phyloP scores from a whole-genome alignment of 1,284 basidiomycete genomes.

The Boletus albobrunnescens region DNA sequence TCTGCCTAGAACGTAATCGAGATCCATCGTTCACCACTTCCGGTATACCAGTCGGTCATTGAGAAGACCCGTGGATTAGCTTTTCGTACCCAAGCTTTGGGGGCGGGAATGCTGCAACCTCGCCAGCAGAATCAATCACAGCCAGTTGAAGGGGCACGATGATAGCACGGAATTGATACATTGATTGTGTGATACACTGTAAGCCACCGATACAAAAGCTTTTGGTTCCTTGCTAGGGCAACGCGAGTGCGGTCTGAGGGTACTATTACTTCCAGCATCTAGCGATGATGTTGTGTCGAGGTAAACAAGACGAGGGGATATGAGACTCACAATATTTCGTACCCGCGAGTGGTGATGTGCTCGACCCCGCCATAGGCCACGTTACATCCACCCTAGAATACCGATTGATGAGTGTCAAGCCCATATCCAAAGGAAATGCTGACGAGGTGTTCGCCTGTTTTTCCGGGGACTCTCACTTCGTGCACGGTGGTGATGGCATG shows the following conservation, averaged over 20 bases:
- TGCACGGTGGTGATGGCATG: constrained; percentile 50
- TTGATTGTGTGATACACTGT: constrained; percentile 4
- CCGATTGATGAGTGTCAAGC: constrained; percentile 22
- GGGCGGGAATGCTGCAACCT: constrained; percentile 73
- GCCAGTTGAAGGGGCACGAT: constrained; percentile 33
- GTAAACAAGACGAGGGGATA: background rate
- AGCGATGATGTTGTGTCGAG: background rate
- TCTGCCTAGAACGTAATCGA: constrained; percentile 83
- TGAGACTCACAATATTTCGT: constrained; percentile 51
- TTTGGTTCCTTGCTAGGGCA: background rate
- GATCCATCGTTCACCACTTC: constrained; percentile 86
- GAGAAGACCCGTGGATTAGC: constrained; percentile 93
- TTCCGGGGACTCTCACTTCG: constrained; percentile 62
- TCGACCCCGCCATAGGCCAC: constrained; percentile 42
- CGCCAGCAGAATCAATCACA: constrained; percentile 36
- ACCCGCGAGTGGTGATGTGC: constrained; percentile 43
- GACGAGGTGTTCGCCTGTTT: constrained; percentile 67
- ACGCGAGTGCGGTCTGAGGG: no score
- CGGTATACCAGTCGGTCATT: constrained; percentile 92
- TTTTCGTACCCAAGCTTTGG: constrained; percentile 87
- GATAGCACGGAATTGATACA: constrained; percentile 7
- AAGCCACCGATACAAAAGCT: constrained; percentile 5
- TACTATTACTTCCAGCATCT: constrained; percentile 27
- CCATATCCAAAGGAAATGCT: constrained; percentile 16
- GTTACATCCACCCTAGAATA: constrained; percentile 40